phyloP scores from a whole-genome alignment of 768 basidiomycete species.

The Serendipita sp. region DNA sequence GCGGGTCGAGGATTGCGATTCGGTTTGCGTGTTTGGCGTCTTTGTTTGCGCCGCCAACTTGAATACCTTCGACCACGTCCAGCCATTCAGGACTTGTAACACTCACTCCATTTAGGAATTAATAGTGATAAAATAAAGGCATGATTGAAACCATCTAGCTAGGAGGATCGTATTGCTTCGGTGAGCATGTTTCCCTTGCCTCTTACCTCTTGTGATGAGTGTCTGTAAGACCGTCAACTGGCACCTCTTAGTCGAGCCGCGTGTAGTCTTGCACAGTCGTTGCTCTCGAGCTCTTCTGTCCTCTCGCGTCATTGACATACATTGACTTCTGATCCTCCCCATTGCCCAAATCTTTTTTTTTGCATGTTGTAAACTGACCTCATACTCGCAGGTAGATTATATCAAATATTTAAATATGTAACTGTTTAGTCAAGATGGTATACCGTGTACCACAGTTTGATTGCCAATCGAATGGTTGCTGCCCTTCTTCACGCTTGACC shows the following conservation, averaged over 20 bases:
- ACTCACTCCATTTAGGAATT: background rate
- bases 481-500: background rate
- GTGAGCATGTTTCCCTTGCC: background rate
- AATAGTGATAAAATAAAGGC: background rate
- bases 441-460: too few relatives aligned
- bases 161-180: too few relatives aligned
- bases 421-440: too few relatives aligned
- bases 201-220: conserved; percentile 47
- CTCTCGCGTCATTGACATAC: conserved; percentile 61
- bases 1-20: background rate
- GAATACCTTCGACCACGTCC: background rate
- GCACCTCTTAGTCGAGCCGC: conserved; percentile 85
- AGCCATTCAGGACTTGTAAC: background rate
- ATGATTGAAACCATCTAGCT: background rate
- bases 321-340: conserved; percentile 32
- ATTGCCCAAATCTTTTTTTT: too few relatives aligned
- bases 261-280: background rate
- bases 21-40: conserved; percentile 3
- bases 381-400: too few relatives aligned
- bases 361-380: too few relatives aligned
- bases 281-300: conserved; percentile 15
- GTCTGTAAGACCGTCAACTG: conserved; percentile 58
- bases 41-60: conserved; percentile 1
- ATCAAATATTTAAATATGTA: too few relatives aligned
- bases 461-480: too few relatives aligned